Base-by-base conservation (phyloP, 2,329 filamentous ascomycete genomes). In the Ophiostoma himal-ulmi region DNA sequence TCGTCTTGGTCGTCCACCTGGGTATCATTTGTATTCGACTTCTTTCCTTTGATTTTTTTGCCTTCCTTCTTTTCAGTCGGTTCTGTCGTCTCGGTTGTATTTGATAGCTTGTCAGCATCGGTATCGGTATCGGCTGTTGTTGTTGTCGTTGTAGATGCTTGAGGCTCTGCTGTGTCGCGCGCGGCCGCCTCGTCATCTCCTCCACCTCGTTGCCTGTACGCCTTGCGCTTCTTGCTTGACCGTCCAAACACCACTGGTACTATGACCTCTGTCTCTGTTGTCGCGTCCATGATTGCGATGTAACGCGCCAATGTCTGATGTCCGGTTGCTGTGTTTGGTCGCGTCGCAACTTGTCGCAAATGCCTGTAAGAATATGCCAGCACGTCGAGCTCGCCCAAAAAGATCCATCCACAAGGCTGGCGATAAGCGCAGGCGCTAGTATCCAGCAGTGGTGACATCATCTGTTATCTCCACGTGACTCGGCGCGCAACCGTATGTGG, bases 201-300 rank as follows among this genome's bases (percentile, higher is more conserved):
- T 11, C 36, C 37, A 6, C 65, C 73, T 73, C 85, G 84, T 73
- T 86, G 85, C 66, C 87, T 82, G 73, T 87, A 86, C 5, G 81
- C 79, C 76, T 88, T 89, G 76, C 86, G 82, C 78, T 88, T 89
- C 78, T 88, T 89, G 72, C 81, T 81, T 54, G 79, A 76, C 3
- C 86, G 85, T 74, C 72, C 73, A 71, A 89, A 89, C 41, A 85
- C 78, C 44, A 87, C 78, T 22, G 77, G 77, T 14, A 79, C 78
- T 65, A 76, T 72, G 10, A 71, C 72, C 17, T 57, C 62, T n/a
- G 71, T 54, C 26, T 75, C 75, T 52, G 52, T n/a, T 52, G 65
- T 66, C 5, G 44, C n/a, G 26, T 71, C 70, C 70, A 71, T 71
- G n/a, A 5, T 7, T 67, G 44, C n/a, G 13, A 8, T 64, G 30